These are phyloP conservation scores for Arachis monticola DNA, from an alignment of 331 rosid species.

Conservation along the genomic window DNA sequence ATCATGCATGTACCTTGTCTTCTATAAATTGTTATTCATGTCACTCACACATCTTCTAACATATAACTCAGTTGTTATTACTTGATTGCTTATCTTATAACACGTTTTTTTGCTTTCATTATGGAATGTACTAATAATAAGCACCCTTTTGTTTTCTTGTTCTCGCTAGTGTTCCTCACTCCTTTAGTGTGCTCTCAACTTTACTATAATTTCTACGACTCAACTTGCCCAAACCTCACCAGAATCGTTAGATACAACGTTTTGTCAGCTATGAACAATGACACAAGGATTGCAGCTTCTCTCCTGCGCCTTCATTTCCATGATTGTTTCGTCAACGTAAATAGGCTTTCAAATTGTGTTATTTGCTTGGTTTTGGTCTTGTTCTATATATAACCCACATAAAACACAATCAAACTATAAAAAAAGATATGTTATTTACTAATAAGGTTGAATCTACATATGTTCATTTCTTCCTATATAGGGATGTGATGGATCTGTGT, in stretches of 20 bases:
- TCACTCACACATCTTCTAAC: slow-evolving; percentile 19
- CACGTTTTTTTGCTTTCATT: background rate
- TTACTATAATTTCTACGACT: slow-evolving; percentile 65
- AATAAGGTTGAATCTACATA: background rate
- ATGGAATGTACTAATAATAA: slow-evolving; percentile 53
- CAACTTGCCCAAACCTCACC: slow-evolving; percentile 67
- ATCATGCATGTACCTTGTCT: background rate
- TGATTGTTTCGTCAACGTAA: slow-evolving; percentile 84
- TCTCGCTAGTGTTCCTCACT: slow-evolving; percentile 57
- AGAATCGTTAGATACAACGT: slow-evolving; percentile 62
- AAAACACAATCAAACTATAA: background rate
- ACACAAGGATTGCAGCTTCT: slow-evolving; percentile 87
- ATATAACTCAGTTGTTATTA: too few species aligned
- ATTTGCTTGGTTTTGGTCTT: background rate
- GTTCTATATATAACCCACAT: background rate
- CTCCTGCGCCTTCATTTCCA: slow-evolving; percentile 96
- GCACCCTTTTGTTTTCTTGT: slow-evolving; percentile 42
- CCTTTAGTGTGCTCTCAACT: slow-evolving; percentile 67
- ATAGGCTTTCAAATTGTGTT: background rate
- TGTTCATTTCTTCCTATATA: slow-evolving; percentile 16
- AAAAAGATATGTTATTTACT: background rate
- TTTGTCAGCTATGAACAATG: slow-evolving; percentile 70
- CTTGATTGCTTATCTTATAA: too few species aligned
- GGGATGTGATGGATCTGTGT: slow-evolving; percentile 90
- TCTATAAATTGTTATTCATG: slow-evolving; percentile 54